Percentiles rank a stretch among this genome's conserved stretches.
These are phyloP conservation scores for Dicorynia guianensis DNA, from an alignment of 306 rosid species.

Conservation along the genomic window DNA sequence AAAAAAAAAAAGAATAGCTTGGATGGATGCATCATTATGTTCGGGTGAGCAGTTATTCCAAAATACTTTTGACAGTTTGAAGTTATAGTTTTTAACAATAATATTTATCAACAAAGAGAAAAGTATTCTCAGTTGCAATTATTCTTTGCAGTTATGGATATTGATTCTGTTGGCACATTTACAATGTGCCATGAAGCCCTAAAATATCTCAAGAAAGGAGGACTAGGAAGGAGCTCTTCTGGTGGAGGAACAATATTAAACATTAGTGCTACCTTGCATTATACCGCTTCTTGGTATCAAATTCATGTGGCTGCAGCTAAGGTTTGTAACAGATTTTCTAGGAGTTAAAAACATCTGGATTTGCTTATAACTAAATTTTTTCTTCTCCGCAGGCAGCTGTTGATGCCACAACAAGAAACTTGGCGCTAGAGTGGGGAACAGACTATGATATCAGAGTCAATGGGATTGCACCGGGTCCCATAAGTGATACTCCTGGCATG, in stretches of 20 bases:
- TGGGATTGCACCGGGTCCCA: slow-evolving; percentile 97
- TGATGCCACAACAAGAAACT: slow-evolving; percentile 89
- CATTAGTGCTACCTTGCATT: slow-evolving; percentile 90
- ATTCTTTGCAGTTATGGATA: slow-evolving; percentile 79
- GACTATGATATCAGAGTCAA: slow-evolving; percentile 91
- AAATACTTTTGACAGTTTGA: neutral
- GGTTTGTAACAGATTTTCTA: slow-evolving; percentile 53
- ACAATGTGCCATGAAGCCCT: slow-evolving; percentile 93
- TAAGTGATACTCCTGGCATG: slow-evolving; percentile 84
- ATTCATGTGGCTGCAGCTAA: slow-evolving; percentile 94
- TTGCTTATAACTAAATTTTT: slow-evolving; percentile 8
- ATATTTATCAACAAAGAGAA: slow-evolving; percentile 7
- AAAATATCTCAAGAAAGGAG: slow-evolving; percentile 93
- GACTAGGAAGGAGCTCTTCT: slow-evolving; percentile 67
- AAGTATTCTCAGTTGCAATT: slow-evolving; percentile 31
- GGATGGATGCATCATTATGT: slow-evolving; percentile 25
- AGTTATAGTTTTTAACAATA: neutral
- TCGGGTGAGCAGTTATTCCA: slow-evolving; percentile 2
- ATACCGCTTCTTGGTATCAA: slow-evolving; percentile 93
- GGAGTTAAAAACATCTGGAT: slow-evolving; percentile 23
- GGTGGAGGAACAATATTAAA: slow-evolving; percentile 78
- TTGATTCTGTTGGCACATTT: slow-evolving; percentile 96
- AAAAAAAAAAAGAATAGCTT: slow-evolving; percentile 7
- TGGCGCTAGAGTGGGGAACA: slow-evolving; percentile 97
- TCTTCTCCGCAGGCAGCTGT: slow-evolving; percentile 79